Conservation (phyloP, 2,329 filamentous ascomycete genomes). For the Ramularia collo-cygni region DNA sequence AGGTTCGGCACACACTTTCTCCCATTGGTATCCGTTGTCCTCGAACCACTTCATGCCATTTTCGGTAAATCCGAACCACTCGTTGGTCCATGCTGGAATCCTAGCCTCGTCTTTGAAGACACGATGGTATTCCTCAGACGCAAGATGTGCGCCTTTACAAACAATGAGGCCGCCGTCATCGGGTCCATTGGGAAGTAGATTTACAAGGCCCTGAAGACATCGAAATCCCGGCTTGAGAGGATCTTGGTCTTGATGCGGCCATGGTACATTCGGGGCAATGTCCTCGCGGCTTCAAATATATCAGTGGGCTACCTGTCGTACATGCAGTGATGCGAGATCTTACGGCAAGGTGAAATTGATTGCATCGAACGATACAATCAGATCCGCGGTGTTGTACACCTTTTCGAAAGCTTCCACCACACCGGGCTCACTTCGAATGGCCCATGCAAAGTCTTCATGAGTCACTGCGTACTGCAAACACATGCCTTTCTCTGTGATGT, state of each 20-base stretch:
- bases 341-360: slow-evolving; percentile 40
- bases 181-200: slow-evolving; percentile 34
- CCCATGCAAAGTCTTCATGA: slow-evolving; percentile 47
- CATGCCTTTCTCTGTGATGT: slow-evolving; percentile 45
- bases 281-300: slow-evolving; percentile 31
- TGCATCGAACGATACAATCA: slow-evolving; percentile 46
- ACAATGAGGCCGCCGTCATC: slow-evolving; percentile 34
- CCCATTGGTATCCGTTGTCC: slow-evolving; percentile 18
- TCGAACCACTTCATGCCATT: slow-evolving; percentile 27
- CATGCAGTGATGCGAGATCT: slow-evolving; percentile 4
- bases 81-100: slow-evolving; percentile 27
- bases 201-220: slow-evolving; percentile 48
- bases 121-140: slow-evolving; percentile 30
- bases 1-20: slow-evolving; percentile 23
- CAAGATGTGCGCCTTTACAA: slow-evolving; percentile 27
- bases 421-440: slow-evolving; percentile 42
- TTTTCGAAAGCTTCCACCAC: slow-evolving; percentile 43
- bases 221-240: slow-evolving; percentile 42
- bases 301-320: background rate
- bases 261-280: slow-evolving; percentile 35
- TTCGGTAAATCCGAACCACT: slow-evolving; percentile 32
- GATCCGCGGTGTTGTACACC: slow-evolving; percentile 40
- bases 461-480: slow-evolving; percentile 41
- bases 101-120: slow-evolving; percentile 23
- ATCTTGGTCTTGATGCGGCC: slow-evolving; percentile 44